A percentile compares a stretch with the other conserved stretches of the same genome.
Conservation (phyloP, 1,139 yeast species). For the Cylindricascospora bacillispora region DNA sequence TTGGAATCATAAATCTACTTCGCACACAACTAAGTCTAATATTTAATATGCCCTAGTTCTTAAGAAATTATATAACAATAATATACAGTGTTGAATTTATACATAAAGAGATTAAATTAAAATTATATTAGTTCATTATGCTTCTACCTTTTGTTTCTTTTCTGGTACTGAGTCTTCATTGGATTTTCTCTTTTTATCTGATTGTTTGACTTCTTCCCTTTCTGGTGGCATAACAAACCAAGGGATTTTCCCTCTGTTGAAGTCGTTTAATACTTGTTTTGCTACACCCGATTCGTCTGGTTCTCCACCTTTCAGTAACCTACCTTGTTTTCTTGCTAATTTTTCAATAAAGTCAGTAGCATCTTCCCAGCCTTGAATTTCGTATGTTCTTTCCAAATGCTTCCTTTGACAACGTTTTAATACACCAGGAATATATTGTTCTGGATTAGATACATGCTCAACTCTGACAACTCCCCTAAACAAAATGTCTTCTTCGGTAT, state of each 20-base stretch:
- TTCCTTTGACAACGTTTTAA: slow-evolving; percentile 75
- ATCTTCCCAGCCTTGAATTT: slow-evolving; percentile 82
- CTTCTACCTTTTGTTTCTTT: slow-evolving; percentile 1
- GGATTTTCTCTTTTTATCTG: slow-evolving; percentile 4
- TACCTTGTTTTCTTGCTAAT: slow-evolving; percentile 85
- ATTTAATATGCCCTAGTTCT: no score
- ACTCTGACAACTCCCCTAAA: slow-evolving; percentile 97
- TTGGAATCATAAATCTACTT: no score
- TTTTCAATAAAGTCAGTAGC: slow-evolving; percentile 77
- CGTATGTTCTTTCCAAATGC: slow-evolving; percentile 92
- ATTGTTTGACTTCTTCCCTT: no score
- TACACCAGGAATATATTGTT: slow-evolving; percentile 86
- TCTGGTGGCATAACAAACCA: slow-evolving; percentile 96
- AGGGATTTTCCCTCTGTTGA: slow-evolving; percentile 93
- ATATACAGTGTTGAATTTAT: no score
- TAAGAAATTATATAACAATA: no score
- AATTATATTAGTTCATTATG: no score
- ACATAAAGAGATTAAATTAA: no score
- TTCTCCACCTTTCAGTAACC: slow-evolving; percentile 92
- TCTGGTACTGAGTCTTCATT: slow-evolving; percentile 3
- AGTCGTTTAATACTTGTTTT: slow-evolving; percentile 80
- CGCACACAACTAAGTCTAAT: no score
- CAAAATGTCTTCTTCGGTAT: slow-evolving; percentile 83
- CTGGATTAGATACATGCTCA: slow-evolving; percentile 90
- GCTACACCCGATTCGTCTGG: slow-evolving; percentile 94